Base-by-base conservation (phyloP, 2,329 filamentous ascomycete genomes). In the Pseudocercospora pini-densiflorae region DNA sequence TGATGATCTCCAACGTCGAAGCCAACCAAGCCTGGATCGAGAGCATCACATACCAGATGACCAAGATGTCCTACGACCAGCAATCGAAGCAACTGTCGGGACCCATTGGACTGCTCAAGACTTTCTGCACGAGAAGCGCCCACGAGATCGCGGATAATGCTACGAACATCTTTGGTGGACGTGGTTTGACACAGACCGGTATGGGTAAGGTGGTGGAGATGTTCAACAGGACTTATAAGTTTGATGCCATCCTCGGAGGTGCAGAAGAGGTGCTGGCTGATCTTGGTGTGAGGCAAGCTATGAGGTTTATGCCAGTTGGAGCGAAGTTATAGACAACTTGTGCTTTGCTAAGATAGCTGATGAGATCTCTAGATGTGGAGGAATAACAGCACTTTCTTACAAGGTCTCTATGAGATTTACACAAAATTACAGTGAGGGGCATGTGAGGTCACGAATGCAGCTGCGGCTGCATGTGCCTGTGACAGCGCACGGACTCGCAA, bases 21-120 rank as follows among this genome's bases (percentile, higher is more conserved):
- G 85, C 91, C n/a, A 90, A 91, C 80, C 92, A 96, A 79, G 87
- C 92, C 21, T 96, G 92, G 92, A 86, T 95, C 58, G 92, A 96
- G 79, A 88, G 87, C 49, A 89, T 95, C 75, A 93, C 92, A 21
- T 92, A 93, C 82, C 92, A 96, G 77, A 96, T 96, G 92, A 90
- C 87, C 82, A 85, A 92, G 78, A 92, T 96, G 91, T 86, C 87
- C 36, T 95, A 96, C 79, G 84, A 86, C 62, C 81, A 94, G 77
- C 92, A 96, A 78, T 84, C 90, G 24, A 88, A 88, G 75, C 85
- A 90, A 73, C 86, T 96, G 1, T 91, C 90, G 61, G 93, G 93
- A 0, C 92, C 92, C 29, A 93, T 96, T 70, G 92, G 89, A 8
- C 84, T 96, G 23, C 86, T 96, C 65, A 97, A 97, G 82, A 91